phyloP scores from a whole-genome alignment of 2,329 filamentous ascomycete genomes.

The Venturia asperata region DNA sequence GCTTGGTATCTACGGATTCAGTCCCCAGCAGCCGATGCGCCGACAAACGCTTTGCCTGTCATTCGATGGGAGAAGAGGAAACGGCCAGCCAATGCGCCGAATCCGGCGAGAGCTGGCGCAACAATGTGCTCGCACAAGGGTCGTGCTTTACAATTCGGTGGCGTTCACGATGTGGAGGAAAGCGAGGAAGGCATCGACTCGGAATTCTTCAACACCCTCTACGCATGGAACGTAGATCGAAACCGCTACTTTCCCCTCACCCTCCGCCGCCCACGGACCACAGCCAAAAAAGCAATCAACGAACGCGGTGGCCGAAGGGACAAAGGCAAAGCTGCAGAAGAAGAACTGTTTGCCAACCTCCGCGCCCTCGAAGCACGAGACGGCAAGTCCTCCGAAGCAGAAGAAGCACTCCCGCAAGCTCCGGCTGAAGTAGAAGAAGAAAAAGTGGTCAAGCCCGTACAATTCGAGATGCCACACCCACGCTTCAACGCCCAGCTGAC shows the following conservation, averaged over 20 bases:
- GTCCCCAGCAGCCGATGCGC: conserved; percentile 60
- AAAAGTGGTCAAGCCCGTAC: conserved; percentile 47
- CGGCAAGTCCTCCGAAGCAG: conserved; percentile 45
- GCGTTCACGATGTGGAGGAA: conserved; percentile 86
- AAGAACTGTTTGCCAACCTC: conserved; percentile 79
- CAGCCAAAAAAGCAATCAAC: conserved; percentile 49
- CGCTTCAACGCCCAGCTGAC: conserved; percentile 88
- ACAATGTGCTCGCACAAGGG: conserved; percentile 95
- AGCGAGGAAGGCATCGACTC: conserved; percentile 93
- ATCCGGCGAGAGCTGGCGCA: conserved; percentile 73
- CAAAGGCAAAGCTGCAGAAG: conserved; percentile 77
- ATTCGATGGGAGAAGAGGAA: conserved; percentile 92
- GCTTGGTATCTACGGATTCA: conserved; percentile 85
- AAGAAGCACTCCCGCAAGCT: conserved; percentile 27
- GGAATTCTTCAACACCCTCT: conserved; percentile 90
- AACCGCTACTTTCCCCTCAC: conserved; percentile 87
- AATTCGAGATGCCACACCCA: conserved; percentile 79
- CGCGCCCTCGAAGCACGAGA: conserved; percentile 74
- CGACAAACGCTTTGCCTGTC: conserved; percentile 57
- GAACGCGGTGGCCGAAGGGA: conserved; percentile 46
- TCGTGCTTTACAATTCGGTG: conserved; percentile 85
- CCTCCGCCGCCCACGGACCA: conserved; percentile 65
- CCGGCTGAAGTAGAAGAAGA: conserved; percentile 48
- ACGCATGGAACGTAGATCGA: conserved; percentile 89
- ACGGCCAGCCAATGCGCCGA: conserved; percentile 81